Evolutionary conservation across 163 green algal species (phyloP).

Genomic region (Picocystis sp.): DNA sequence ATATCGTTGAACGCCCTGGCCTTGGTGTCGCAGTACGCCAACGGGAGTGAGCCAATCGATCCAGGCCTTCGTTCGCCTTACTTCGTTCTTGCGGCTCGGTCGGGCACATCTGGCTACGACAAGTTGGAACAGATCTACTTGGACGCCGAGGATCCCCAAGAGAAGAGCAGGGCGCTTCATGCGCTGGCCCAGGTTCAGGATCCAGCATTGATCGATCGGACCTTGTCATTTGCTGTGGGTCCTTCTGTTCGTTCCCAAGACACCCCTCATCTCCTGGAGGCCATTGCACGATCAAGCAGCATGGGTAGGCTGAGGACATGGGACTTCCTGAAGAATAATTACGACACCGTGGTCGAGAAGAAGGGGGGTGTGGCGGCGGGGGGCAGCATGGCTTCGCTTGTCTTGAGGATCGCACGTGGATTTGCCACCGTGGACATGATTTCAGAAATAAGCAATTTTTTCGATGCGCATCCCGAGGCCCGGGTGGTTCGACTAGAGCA

Average conservation of each 20-base stretch:
- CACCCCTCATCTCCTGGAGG: neutral
- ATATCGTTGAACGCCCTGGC: too few species aligned
- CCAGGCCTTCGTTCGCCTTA: too few species aligned
- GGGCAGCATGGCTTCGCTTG: too few species aligned
- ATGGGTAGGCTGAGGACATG: neutral
- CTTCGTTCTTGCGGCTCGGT: too few species aligned
- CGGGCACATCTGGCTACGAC: neutral
- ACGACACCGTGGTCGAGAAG: conserved; percentile 1
- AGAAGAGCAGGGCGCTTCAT: conserved; percentile 2
- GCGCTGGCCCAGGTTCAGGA: neutral
- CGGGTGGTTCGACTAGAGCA: too few species aligned
- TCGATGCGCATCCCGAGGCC: too few species aligned
- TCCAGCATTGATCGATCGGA: neutral
- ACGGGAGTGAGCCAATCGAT: too few species aligned
- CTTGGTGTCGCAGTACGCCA: too few species aligned
- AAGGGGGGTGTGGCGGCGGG: too few species aligned
- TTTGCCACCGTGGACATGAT: too few species aligned
- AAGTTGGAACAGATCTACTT: conserved; percentile 1
- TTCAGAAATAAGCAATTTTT: too few species aligned
- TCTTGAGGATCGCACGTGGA: too few species aligned
- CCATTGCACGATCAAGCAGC: neutral
- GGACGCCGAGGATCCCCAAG: neutral
- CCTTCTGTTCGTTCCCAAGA: neutral
- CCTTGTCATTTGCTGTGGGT: neutral
- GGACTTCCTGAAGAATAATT: conserved; percentile 6